Conservation (phyloP, 23 red algal species). For the Chondrus crispus region DNA sequence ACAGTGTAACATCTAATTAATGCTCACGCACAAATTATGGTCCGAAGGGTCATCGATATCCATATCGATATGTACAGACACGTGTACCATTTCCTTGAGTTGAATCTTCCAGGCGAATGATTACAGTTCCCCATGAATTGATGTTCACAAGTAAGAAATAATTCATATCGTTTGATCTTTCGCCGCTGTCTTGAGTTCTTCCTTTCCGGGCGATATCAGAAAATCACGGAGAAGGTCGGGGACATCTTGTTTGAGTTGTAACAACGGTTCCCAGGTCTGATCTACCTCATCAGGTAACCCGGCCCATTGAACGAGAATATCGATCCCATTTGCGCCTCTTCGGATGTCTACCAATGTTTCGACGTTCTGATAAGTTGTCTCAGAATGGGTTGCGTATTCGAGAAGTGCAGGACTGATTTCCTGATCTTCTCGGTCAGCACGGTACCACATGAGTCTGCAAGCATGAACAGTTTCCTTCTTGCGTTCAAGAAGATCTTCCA, state of each 20-base stretch:
- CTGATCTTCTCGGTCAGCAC: neutral
- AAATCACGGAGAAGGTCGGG: conserved; percentile 14
- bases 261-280: conserved; percentile 24
- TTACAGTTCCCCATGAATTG: too few relatives aligned
- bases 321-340: neutral
- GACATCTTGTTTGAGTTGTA: neutral
- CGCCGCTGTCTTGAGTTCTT: neutral
- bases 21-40: too few relatives aligned
- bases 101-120: too few relatives aligned
- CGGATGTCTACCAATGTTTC: neutral
- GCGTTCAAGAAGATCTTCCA: neutral
- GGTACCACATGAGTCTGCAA: neutral
- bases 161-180: too few relatives aligned
- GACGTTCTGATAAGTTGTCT: conserved; percentile 1
- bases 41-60: too few relatives aligned
- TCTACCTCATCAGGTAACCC: neutral
- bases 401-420: neutral
- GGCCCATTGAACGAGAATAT: neutral
- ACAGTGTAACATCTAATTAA: too few relatives aligned
- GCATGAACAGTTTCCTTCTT: conserved; percentile 15
- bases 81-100: too few relatives aligned
- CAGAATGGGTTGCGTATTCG: neutral
- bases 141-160: too few relatives aligned
- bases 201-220: neutral
- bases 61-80: too few relatives aligned